Base-by-base conservation (phyloP, 208 protist genomes). In the Crithidia bombi region DNA sequence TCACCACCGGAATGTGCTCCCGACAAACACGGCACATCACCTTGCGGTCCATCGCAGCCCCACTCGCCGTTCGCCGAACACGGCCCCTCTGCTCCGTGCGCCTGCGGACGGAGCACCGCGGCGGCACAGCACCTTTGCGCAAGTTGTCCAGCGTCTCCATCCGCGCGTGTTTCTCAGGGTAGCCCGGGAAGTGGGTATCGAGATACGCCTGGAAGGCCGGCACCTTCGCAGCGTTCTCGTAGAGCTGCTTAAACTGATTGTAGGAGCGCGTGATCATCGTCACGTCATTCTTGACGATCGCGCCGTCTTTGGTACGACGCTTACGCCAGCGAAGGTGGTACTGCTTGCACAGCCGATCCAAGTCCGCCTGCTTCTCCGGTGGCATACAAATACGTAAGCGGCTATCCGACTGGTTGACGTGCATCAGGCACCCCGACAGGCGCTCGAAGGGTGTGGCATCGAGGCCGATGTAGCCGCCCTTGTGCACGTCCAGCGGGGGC, bases 1-100 rank as follows among this genome's bases (percentile, higher is more conserved):
- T 47, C 17, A 52, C 17, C 35, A 83, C 85, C 12, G 65, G 25
- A 19, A 93, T 73, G 73, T 87, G 75, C 30, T 68, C 44, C 19
- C 87, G 84, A 50, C 87, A 93, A 4, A 93, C 69, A 59, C 85
- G 78, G 49, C 87, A 93, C 85, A 90, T 87, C n/a, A 93, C 87
- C 12, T 51, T 75, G 21, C 64, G 62, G 55, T 70, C 71, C 47
- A 39, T 62, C 72, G 73, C 39, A 19, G 83, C 43, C 43, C 68
- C 32, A 73, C 66, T 38, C 7, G 46, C 33, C 5, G 39, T 33
- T 9, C 43, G 47, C 36, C 15, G 47, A 17, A 30, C 61, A 11
- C 6, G 3, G 0, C 9, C 46, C 19, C 41, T 73, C 26, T 51
- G 50, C 46, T 9, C 25, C 35, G n/a, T 61, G 7, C 47, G 66